Evolutionary conservation across 345 rosid genomes (phyloP).

Genomic region (Populus deltoides): DNA sequence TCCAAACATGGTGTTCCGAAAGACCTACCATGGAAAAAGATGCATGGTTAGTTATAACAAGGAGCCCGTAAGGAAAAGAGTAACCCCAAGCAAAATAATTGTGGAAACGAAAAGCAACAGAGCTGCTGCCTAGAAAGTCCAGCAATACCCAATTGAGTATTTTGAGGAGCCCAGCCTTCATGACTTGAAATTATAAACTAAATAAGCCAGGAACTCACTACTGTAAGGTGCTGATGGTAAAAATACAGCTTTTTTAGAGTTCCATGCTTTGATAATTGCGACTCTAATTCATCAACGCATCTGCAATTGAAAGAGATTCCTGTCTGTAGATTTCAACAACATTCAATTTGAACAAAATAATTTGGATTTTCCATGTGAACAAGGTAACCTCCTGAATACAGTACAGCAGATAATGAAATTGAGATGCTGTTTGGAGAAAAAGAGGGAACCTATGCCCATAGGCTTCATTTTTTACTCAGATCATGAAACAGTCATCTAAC

Average conservation of each 20-base stretch:
- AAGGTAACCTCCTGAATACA: not conserved
- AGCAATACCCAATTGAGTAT: not conserved
- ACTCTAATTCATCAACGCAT: slow-evolving; percentile 91
- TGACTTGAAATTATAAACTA: not conserved
- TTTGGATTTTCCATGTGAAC: not conserved
- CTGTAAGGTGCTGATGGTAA: slow-evolving; percentile 91
- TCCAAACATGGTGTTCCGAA: slow-evolving; percentile 99
- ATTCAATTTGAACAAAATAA: not conserved
- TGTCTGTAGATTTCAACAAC: not conserved
- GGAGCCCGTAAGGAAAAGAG: not conserved
- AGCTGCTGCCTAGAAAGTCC: not conserved
- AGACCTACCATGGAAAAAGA: slow-evolving; percentile 53
- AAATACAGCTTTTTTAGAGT: slow-evolving; percentile 87
- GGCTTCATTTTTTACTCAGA: not conserved
- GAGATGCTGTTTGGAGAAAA: not conserved
- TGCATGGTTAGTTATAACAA: not conserved
- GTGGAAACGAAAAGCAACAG: not conserved
- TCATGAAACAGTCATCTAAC: not conserved
- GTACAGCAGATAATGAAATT: not conserved
- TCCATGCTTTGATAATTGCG: slow-evolving; percentile 93
- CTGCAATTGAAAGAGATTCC: slow-evolving; percentile 43
- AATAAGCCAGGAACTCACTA: slow-evolving; percentile 44
- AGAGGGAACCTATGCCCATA: not conserved
- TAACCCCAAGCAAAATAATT: not conserved
- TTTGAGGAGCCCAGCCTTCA: not conserved